Evolutionary conservation across 495 filamentous ascomycete genomes (phyloP), one percentile per base, ranked within the genome.

Genomic region (Podospora bellae-mahoneyi): DNA sequence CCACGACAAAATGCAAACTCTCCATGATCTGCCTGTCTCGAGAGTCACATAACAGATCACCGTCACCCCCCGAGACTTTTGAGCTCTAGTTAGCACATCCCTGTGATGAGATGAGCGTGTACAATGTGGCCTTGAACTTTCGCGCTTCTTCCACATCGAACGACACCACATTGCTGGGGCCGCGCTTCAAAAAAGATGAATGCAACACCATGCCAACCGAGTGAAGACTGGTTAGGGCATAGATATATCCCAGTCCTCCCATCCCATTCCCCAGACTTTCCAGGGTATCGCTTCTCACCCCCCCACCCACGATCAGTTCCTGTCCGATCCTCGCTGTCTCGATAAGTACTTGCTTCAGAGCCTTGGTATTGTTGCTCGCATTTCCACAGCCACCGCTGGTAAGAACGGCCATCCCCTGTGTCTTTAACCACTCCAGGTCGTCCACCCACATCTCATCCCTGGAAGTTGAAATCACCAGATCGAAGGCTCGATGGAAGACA

Each of bases 401-500:
- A 62, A 83, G 66, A 30, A 83, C 78, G 18, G 76, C 69, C 30
- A 83, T 81, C 20, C 78, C 77, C 44, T 73, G 75, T 16, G 4
- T 56, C 16, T 56, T 67, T 4, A 82, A 30, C 34, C 63, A 62
- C 18, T 73, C 71, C 59, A 80, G 60, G 62, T 53, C 66, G 68
- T 73, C n/a, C 62, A 53, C 69, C 68, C 65, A 10, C 54, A 23
- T 44, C 0, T 58, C 28, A 6, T 66, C 56, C 26, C 56, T 20
- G 15, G 16, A 39, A 3, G 15, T 26, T 2, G 58, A n/a, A 5
- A 81, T 57, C 23, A 80, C 64, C n/a, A 78, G 77, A 62, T 82
- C 81, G 63, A 80, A 79, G 1, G 81, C 81, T 32, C 80, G 73
- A 56, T 83, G 81, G 60, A 83, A 76, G 4, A 80, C 73, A 30